These are phyloP conservation scores for Andrographis paniculata DNA, from an alignment of 305 asterid species.

Conservation along the genomic window DNA sequence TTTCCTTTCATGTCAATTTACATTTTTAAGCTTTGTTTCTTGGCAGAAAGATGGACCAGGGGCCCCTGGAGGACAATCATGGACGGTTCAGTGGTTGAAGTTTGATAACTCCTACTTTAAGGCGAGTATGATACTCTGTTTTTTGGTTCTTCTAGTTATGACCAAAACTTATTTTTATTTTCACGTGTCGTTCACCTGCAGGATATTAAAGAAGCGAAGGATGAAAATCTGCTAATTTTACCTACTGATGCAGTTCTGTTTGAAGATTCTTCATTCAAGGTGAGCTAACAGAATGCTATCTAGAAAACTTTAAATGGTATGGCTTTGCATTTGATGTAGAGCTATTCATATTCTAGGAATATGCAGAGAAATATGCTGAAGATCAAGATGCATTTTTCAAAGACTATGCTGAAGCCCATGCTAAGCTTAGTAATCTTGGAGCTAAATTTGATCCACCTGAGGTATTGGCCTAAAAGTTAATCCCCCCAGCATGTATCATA, in stretches of 20 bases:
- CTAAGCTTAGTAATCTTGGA: constrained; percentile 91
- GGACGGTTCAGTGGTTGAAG: constrained; percentile 91
- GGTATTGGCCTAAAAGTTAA: too few species aligned
- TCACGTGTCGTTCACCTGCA: constrained; percentile 23
- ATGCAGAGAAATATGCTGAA: constrained; percentile 85
- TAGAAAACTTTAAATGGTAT: constrained; percentile 10
- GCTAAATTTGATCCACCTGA: constrained; percentile 92
- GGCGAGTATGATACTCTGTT: constrained; percentile 34
- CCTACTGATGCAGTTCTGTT: constrained; percentile 92
- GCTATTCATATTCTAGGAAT: constrained; percentile 37
- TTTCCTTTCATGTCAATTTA: too few species aligned
- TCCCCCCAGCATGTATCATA: too few species aligned
- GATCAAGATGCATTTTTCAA: constrained; percentile 83
- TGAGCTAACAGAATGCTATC: constrained; percentile 12
- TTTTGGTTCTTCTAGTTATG: not conserved
- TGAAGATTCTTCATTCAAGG: constrained; percentile 96
- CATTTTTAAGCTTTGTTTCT: not conserved
- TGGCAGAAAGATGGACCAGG: constrained; percentile 97
- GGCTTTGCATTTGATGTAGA: constrained; percentile 16
- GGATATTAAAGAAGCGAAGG: constrained; percentile 81
- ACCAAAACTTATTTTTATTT: constrained; percentile 15
- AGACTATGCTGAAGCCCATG: constrained; percentile 94
- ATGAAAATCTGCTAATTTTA: constrained; percentile 80
- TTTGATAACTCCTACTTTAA: constrained; percentile 91
- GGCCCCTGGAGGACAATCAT: constrained; percentile 96